Conservation (phyloP, 2,329 filamentous ascomycete genomes). For the Hymenoscyphus albidus region DNA sequence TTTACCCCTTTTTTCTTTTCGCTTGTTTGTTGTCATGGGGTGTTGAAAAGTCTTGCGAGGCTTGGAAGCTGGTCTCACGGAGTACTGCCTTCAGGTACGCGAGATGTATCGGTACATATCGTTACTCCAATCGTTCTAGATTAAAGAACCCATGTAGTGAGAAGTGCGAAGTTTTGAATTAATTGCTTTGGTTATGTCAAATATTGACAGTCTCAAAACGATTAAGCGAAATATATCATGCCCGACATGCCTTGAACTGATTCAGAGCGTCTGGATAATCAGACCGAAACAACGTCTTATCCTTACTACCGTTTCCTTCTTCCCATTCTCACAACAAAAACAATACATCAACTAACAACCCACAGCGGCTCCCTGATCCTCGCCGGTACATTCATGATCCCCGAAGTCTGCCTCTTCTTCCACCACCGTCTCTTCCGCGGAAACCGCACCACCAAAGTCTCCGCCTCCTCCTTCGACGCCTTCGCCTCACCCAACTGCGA, state of each 20-base stretch:
- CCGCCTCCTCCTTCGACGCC: conserved; percentile 64
- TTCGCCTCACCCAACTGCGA: conserved; percentile 65
- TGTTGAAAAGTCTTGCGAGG: neutral
- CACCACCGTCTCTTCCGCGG: conserved; percentile 67
- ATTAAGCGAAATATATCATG: neutral
- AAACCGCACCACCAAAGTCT: conserved; percentile 65
- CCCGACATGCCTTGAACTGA: too few relatives aligned
- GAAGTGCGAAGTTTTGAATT: too few relatives aligned
- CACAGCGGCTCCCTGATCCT: conserved; percentile 61
- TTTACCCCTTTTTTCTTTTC: neutral
- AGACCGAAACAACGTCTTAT: too few relatives aligned
- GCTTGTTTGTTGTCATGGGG: neutral
- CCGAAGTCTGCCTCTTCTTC: conserved; percentile 72
- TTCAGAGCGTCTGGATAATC: too few relatives aligned
- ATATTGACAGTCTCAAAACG: neutral
- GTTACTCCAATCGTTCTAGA: too few relatives aligned
- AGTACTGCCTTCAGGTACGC: neutral
- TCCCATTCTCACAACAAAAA: neutral
- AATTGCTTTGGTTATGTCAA: too few relatives aligned
- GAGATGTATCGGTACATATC: neutral
- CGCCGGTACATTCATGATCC: conserved; percentile 70
- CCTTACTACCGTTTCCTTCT: too few relatives aligned
- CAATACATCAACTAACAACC: neutral
- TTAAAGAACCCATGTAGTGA: too few relatives aligned
- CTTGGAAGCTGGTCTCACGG: neutral